Base-by-base conservation (phyloP, 257 asterid genomes). In the Striga asiatica region DNA sequence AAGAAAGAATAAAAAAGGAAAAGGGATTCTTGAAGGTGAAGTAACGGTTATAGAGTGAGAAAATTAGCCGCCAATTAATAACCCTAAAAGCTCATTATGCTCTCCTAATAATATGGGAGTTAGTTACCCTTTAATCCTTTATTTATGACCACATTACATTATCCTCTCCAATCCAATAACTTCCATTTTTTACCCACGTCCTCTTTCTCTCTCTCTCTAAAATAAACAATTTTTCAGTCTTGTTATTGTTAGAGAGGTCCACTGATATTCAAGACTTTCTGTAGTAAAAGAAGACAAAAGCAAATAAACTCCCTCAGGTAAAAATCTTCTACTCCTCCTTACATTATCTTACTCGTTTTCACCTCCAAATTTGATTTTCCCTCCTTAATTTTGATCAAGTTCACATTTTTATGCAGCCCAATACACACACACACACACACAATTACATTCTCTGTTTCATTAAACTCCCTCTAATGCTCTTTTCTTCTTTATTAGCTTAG, bases 181-280 rank as follows among this genome's bases (percentile, higher is more conserved):
- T 67, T 31, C 78, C 71, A 48, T 20, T 52, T n/a, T n/a, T n/a
- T n/a, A n/a, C 77, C 71, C 77, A 67, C 77, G 75, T 64, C 54
- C 47, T 28, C 68, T 56, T 57, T 61, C 71, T 55, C 60, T 41
- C 52, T 19, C 60, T 17, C 65, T 43, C 65, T 38, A 50, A 43
- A 13, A 25, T 54, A 45, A 18, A 46, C 58, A 35, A 5, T 65
- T 21, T 67, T 16, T 3, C 17, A 27, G 32, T 42, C 17, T 42
- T 13, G 45, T 37, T 62, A 4, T 63, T 51, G 43, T 34, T 54
- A 39, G 0, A 6, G 2, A 60, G 64, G 68, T 68, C 65, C 55
- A 48, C 59, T 50, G 28, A 19, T 50, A 62, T 66, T 76, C 76
- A 69, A 63, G 42, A 43, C 45, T 12, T 32, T 1, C 6, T 45